Percentiles rank a stretch among this genome's conserved stretches.
These are phyloP conservation scores for Suillus subaureus DNA, from an alignment of 768 basidiomycete genomes.

Conservation along the genomic window DNA sequence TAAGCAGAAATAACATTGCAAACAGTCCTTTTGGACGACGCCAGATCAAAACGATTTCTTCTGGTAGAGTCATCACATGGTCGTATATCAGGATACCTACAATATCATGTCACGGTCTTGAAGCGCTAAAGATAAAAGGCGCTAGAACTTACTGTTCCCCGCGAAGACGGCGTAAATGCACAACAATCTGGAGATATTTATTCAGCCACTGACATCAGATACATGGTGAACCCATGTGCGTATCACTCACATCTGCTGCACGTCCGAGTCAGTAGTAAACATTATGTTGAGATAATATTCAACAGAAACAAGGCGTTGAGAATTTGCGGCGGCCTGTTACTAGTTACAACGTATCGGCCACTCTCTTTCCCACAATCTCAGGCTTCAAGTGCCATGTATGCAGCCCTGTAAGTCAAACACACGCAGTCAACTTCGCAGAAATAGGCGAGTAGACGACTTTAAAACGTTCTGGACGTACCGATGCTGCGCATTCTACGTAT, in stretches of 20 bases:
- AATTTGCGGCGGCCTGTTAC: background rate
- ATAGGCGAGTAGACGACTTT: background rate
- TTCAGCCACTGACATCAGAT: background rate
- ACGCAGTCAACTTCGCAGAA: background rate
- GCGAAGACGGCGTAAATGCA: background rate
- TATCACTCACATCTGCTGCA: background rate
- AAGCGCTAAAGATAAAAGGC: background rate
- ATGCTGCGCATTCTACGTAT: background rate
- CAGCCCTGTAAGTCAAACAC: background rate
- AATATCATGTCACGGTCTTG: background rate
- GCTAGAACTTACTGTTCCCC: background rate
- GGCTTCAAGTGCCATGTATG: background rate
- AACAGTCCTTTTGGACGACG: background rate
- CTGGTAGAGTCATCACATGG: background rate
- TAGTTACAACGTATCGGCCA: background rate
- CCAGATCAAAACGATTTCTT: background rate
- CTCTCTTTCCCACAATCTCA: background rate
- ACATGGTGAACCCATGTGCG: background rate
- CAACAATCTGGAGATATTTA: background rate
- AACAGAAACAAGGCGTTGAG: background rate
- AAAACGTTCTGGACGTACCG: background rate
- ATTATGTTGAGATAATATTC: background rate
- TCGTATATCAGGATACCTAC: slow-evolving; percentile 1
- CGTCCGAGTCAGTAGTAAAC: background rate
- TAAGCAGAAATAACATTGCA: background rate